Evolutionary conservation across 2,329 filamentous ascomycete species (phyloP), one percentile per base, ranked within the genome.

Genomic region (Cladosporium sp.): DNA sequence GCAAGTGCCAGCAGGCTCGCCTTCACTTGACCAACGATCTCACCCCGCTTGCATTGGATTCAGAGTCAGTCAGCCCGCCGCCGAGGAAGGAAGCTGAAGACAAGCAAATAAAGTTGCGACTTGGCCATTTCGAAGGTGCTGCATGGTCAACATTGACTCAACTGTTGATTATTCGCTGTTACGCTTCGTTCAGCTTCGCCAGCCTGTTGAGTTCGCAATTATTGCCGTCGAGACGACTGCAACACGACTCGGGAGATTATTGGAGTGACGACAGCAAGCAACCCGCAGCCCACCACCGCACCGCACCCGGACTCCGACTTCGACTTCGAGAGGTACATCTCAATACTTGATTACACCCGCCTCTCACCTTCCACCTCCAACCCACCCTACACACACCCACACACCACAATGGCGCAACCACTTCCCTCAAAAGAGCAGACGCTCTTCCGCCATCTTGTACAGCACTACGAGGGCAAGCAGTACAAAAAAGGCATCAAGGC

Each of bases 391-490:
- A 26, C 50, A 23, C 29, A 14, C 29, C 18, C 29, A 33, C 59
- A 52, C 29, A 23, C 44, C 59, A 44, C 60, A 52, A 62, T 63
- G 61, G 61, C 50, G 50, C 70, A 92, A 80, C 85, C 85, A 76
- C 84, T 93, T 68, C 88, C 85, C 75, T 88, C 92, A 76, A 98
- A 98, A 83, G 95, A 99, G 85, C 88, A 88, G 74, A 89, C 93
- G 78, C 89, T 97, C 82, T 99, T 99, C 81, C 90, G 93, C 69
- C 92, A 93, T 78, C 89, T 99, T 70, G 92, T 99, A 75, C 93
- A 94, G 78, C 89, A 92, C 80, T 99, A 98, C 84, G 95, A 99
- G 81, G 91, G 93, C 77, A 99, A 99, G 81, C 94, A 98, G 77
- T 97, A 98, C 84, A 99, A 98, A 82, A 91, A 91, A 79, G 88